Evolutionary conservation across 306 rosid species (phyloP).

Genomic region (Quercus bicolor): DNA sequence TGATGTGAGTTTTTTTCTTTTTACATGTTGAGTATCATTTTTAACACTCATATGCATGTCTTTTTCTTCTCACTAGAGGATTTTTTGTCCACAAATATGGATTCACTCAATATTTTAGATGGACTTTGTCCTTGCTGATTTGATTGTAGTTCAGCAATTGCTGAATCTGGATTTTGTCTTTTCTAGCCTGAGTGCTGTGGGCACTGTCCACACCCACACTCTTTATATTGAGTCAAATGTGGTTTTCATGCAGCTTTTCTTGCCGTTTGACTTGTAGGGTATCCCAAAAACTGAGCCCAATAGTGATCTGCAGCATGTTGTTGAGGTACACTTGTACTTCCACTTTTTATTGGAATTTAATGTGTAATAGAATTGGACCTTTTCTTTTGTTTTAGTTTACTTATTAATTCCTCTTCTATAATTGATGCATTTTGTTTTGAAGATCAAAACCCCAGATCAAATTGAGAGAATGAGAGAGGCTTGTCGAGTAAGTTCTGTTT

Average conservation of each 20-base stretch:
- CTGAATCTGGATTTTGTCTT: not conserved
- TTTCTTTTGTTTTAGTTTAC: not conserved
- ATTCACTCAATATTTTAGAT: not conserved
- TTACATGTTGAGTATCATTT: not conserved
- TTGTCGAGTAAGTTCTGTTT: constrained; percentile 54
- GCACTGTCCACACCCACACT: not conserved
- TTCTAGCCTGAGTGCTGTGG: not conserved
- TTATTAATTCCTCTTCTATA: not conserved
- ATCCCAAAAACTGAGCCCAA: constrained; percentile 76
- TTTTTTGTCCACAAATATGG: not conserved
- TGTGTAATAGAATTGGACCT: not conserved
- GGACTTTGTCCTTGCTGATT: not conserved
- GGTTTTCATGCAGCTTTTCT: constrained; percentile 14
- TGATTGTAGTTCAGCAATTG: not conserved
- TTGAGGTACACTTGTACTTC: constrained; percentile 55
- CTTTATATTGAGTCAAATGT: not conserved
- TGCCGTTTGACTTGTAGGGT: constrained; percentile 46
- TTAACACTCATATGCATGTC: not conserved
- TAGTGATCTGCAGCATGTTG: constrained; percentile 70
- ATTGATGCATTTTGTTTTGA: constrained; percentile 26
- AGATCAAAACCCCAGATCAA: constrained; percentile 76
- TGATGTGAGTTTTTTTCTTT: constrained; percentile 57
- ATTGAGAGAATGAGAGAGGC: constrained; percentile 84
- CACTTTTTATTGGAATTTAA: not conserved
- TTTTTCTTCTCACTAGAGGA: not conserved